A percentile compares a stretch with the other conserved stretches of the same genome.
Conservation (phyloP, 73 alveolate species). For the Paramecium caudatum region DNA sequence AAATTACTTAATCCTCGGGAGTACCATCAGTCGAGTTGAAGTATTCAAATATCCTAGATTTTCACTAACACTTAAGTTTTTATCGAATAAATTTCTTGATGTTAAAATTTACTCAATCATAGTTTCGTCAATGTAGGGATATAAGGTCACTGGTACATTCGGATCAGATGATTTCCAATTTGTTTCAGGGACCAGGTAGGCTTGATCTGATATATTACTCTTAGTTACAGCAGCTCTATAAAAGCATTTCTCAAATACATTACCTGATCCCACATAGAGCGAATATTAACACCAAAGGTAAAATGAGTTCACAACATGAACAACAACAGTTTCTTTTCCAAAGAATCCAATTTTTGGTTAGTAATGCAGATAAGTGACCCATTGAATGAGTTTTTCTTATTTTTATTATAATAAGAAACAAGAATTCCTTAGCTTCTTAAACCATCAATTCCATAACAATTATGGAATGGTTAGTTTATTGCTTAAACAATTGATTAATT, state of each 20-base stretch:
- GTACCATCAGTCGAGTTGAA: not conserved
- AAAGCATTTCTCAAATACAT: not conserved
- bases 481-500: too few relatives aligned
- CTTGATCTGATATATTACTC: not conserved
- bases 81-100: not conserved
- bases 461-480: too few relatives aligned
- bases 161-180: conserved; percentile 7
- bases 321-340: conserved; percentile 93
- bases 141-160: not conserved
- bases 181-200: not conserved
- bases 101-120: not conserved
- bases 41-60: not conserved
- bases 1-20: conserved; percentile 46
- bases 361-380: conserved; percentile 87
- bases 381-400: not conserved
- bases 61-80: not conserved
- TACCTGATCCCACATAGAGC: conserved; percentile 49
- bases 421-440: not conserved
- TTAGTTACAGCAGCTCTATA: conserved; percentile 23
- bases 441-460: not conserved
- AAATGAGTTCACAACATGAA: conserved; percentile 88
- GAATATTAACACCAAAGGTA: conserved; percentile 84
- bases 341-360: conserved; percentile 91
- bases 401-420: not conserved
- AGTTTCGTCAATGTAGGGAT: not conserved